Base-by-base conservation (phyloP, 108 stramenopile genomes). In the Discostella pseudostelligera region DNA sequence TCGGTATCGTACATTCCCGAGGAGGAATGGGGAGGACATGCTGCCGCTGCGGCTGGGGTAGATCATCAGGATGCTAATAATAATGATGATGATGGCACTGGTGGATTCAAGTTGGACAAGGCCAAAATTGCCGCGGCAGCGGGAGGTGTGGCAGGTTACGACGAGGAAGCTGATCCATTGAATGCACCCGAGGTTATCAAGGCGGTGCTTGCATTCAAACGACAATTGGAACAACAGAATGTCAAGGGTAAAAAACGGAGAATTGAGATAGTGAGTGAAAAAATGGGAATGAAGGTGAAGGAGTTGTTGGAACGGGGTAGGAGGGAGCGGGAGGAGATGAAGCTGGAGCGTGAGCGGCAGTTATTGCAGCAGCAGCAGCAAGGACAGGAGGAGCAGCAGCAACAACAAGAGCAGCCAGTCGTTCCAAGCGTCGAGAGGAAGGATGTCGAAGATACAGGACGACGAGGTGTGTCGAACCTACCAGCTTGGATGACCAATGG, bases 401-500 rank as follows among this genome's bases (percentile, higher is more conserved):
- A 56, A 64, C 70, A 28, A 29, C 74, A 56, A 64, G 67, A 28
- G 25, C 46, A 62, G 14, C 47, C 11, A 29, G 43, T 19, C 36
- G 68, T 28, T 14, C 39, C 53, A 28, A 63, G 59, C 14, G 61
- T 26, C 12, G 44, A 32, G 8, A 55, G 65, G 39, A 74, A 62
- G 40, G 40, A 40, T 37, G 56, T 54, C 22, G 70, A 57, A 14
- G 65, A 86, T 32, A 74, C 57, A 35, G 67, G 73, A 29, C 60
- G 79, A 13, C 83, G 88, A 2, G 87, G 86, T 25, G 85, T 81
- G 35, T 89, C 87, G 55, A 92, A 92, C 72, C 74, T 86, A 29
- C 88, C 88, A 7, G 87, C 87, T 7, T 93, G 87, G 88, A 89
- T 93, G 92, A 86, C 87, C 19, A 62, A 83, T 25, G 82, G 62